phyloP scores from a whole-genome alignment of 2,329 filamentous ascomycete genomes.

The Waltergamsia citrina region DNA sequence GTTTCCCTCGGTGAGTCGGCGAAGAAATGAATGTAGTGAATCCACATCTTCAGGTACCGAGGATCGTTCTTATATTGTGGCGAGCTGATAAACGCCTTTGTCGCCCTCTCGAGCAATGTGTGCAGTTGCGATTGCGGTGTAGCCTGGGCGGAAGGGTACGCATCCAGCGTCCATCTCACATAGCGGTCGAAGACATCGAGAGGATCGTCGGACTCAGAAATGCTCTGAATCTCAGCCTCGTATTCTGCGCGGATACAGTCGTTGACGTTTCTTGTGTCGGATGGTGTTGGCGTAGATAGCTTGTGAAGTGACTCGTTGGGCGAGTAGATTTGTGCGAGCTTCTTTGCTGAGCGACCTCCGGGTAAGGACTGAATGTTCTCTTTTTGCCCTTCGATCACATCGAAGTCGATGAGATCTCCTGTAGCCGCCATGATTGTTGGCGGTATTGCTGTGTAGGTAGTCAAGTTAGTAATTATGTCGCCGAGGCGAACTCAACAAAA shows the following conservation, averaged over 20 bases:
- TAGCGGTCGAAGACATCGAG: constrained; percentile 95
- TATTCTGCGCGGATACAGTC: constrained; percentile 74
- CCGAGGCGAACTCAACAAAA: not conserved
- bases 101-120: constrained; percentile 82
- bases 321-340: constrained; percentile 75
- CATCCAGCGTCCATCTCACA: constrained; percentile 91
- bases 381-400: constrained; percentile 92
- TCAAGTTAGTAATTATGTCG: not conserved
- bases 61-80: constrained; percentile 91
- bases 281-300: constrained; percentile 53
- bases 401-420: constrained; percentile 61
- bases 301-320: constrained; percentile 51
- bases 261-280: constrained; percentile 67
- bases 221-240: constrained; percentile 69
- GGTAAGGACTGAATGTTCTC: constrained; percentile 96
- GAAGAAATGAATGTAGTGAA: constrained; percentile 89
- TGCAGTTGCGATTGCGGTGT: constrained; percentile 87
- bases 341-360: constrained; percentile 77
- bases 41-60: constrained; percentile 86
- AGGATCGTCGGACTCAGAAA: constrained; percentile 86
- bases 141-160: constrained; percentile 89
- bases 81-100: constrained; percentile 78
- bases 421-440: constrained; percentile 33
- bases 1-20: constrained; percentile 88
- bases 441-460: not conserved